These are phyloP conservation scores for Penicillium aurantiogriseum DNA, from an alignment of 2,329 filamentous ascomycete species.

Conservation along the genomic window DNA sequence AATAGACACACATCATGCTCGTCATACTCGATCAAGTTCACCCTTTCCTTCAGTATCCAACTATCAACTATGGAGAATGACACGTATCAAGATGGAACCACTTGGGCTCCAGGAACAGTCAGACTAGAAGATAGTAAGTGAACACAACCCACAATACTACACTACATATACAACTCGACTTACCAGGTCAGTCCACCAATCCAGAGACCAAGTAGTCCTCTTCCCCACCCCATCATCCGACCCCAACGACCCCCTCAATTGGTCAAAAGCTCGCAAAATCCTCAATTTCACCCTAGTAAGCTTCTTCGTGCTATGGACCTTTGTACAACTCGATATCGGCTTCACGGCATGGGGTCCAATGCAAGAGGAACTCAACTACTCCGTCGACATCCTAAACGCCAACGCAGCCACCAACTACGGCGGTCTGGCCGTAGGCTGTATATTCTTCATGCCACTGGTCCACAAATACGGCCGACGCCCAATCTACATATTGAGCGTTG, in stretches of 20 bases:
- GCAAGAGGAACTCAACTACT: slow-evolving; percentile 45
- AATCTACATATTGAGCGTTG: slow-evolving; percentile 46
- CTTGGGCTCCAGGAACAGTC: slow-evolving; percentile 23
- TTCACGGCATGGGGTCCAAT: slow-evolving; percentile 45
- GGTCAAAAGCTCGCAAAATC: slow-evolving; percentile 24
- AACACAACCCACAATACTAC: background rate
- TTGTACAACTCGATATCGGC: slow-evolving; percentile 40
- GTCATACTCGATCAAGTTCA: background rate
- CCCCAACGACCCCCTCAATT: slow-evolving; percentile 30
- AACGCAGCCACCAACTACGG: slow-evolving; percentile 46
- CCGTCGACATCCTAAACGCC: slow-evolving; percentile 43
- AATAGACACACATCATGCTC: background rate
- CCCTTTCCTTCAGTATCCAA: background rate
- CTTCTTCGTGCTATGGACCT: slow-evolving; percentile 29
- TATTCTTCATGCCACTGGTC: slow-evolving; percentile 48
- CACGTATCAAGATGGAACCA: slow-evolving; percentile 12
- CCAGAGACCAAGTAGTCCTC: slow-evolving; percentile 16
- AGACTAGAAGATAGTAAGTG: slow-evolving; percentile 21
- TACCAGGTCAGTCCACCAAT: slow-evolving; percentile 4
- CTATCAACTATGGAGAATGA: slow-evolving; percentile 11
- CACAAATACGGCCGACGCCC: slow-evolving; percentile 50
- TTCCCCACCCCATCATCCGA: slow-evolving; percentile 25
- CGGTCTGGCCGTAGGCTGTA: slow-evolving; percentile 43
- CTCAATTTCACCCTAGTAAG: slow-evolving; percentile 29
- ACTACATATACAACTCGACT: background rate